Percentiles rank a stretch among this genome's conserved stretches.
These are phyloP conservation scores for Hypoxylon sp. DNA, from an alignment of 2,329 filamentous ascomycete species.

Conservation along the genomic window DNA sequence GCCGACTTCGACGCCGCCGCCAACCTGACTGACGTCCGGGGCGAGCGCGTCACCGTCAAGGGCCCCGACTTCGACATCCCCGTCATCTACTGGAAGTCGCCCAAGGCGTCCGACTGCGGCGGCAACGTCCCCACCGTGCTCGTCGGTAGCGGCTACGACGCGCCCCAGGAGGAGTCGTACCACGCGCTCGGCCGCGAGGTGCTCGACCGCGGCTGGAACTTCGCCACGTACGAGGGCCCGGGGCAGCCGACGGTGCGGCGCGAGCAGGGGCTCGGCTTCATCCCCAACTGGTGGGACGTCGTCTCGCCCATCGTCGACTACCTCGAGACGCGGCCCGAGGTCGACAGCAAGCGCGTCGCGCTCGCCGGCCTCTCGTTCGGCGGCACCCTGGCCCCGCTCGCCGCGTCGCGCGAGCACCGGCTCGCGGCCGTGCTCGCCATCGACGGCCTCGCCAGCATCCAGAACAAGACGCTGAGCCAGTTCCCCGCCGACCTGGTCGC, in stretches of 20 bases:
- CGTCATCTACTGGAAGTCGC: slow-evolving; percentile 32
- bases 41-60: slow-evolving; percentile 47
- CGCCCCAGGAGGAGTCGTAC: slow-evolving; percentile 48
- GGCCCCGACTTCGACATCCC: slow-evolving; percentile 38
- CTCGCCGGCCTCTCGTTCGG: slow-evolving; percentile 46
- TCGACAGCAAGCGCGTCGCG: slow-evolving; percentile 38
- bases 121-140: slow-evolving; percentile 45
- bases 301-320: slow-evolving; percentile 41
- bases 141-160: slow-evolving; percentile 49
- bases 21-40: slow-evolving; percentile 47
- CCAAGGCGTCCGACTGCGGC: slow-evolving; percentile 9
- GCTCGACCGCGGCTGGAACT: slow-evolving; percentile 42
- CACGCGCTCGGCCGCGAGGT: slow-evolving; percentile 44
- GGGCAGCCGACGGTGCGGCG: slow-evolving; percentile 47
- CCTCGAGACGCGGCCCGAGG: slow-evolving; percentile 25
- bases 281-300: slow-evolving; percentile 48
- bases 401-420: slow-evolving; percentile 46
- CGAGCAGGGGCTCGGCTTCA: slow-evolving; percentile 47
- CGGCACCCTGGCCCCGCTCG: slow-evolving; percentile 43
- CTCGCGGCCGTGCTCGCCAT: slow-evolving; percentile 44
- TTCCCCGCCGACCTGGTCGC: background rate
- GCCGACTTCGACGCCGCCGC: slow-evolving; percentile 51
- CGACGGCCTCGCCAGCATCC: slow-evolving; percentile 41
- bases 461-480: background rate
- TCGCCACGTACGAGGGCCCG: slow-evolving; percentile 49